A percentile compares a stretch with the other conserved stretches of the same genome.
phyloP scores from a whole-genome alignment of 2,329 filamentous ascomycete species.

The Colletotrichum karsti region DNA sequence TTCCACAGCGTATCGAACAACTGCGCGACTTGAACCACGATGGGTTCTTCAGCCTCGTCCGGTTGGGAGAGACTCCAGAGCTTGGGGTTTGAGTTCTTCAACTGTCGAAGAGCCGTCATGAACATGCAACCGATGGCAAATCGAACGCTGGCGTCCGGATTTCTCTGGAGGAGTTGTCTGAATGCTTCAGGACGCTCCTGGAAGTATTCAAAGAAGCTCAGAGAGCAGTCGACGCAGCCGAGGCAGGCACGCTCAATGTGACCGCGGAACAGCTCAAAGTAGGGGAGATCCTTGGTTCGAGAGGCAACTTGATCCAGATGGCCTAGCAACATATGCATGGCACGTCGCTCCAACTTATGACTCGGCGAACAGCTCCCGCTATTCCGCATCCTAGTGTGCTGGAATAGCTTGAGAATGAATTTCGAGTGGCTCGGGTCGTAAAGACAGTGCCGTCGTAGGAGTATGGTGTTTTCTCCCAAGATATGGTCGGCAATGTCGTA shows the following conservation, averaged over 20 bases:
- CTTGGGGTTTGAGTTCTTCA: slow-evolving; percentile 57
- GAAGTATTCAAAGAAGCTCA: slow-evolving; percentile 70
- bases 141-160: slow-evolving; percentile 65
- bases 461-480: slow-evolving; percentile 74
- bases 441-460: slow-evolving; percentile 81
- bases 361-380: slow-evolving; percentile 52
- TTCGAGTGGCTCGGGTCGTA: slow-evolving; percentile 76
- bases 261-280: slow-evolving; percentile 64
- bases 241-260: slow-evolving; percentile 58
- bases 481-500: slow-evolving; percentile 66
- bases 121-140: slow-evolving; percentile 60
- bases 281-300: slow-evolving; percentile 73
- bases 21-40: not conserved
- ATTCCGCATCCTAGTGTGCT: slow-evolving; percentile 60
- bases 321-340: slow-evolving; percentile 64
- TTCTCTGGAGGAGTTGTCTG: slow-evolving; percentile 71
- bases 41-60: slow-evolving; percentile 33
- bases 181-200: slow-evolving; percentile 62
- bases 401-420: slow-evolving; percentile 72
- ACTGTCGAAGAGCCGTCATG: slow-evolving; percentile 57
- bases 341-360: slow-evolving; percentile 49
- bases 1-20: slow-evolving; percentile 67
- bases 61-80: slow-evolving; percentile 50
- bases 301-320: slow-evolving; percentile 82
- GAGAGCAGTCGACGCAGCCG: slow-evolving; percentile 62